Conservation (phyloP, 345 rosid genomes). For the Pistacia vera region DNA sequence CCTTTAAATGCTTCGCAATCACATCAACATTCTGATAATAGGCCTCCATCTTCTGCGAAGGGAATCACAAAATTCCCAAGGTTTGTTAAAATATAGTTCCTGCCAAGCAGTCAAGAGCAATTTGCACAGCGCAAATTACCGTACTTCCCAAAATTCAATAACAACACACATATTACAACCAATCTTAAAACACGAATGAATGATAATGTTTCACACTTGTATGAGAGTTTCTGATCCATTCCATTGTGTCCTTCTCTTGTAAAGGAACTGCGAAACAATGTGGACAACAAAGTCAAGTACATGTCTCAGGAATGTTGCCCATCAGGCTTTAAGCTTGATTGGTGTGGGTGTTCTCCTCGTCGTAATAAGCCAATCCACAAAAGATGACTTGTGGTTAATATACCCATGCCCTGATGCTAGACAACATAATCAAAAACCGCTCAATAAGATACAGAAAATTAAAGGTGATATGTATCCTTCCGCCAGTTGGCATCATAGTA, state of each 20-base stretch:
- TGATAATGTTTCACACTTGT: slow-evolving; percentile 10
- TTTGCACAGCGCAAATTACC: no score
- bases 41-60: no score
- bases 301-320: not conserved
- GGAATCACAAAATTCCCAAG: slow-evolving; percentile 17
- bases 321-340: not conserved
- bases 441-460: slow-evolving; percentile 50
- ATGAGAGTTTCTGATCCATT: slow-evolving; percentile 31
- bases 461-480: slow-evolving; percentile 39
- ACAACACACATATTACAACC: slow-evolving; percentile 30
- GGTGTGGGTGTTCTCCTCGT: slow-evolving; percentile 15
- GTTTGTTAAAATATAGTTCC: not conserved
- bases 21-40: no score
- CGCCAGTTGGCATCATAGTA: slow-evolving; percentile 34
- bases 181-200: slow-evolving; percentile 32
- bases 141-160: slow-evolving; percentile 37
- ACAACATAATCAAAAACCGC: slow-evolving; percentile 27
- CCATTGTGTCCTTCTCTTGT: slow-evolving; percentile 14
- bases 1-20: no score
- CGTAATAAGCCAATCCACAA: slow-evolving; percentile 39
- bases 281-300: slow-evolving; percentile 13
- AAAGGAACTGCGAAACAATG: slow-evolving; percentile 17
- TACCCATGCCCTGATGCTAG: slow-evolving; percentile 17
- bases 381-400: slow-evolving; percentile 31
- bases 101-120: slow-evolving; percentile 21